phyloP scores from a whole-genome alignment of 148 eudicot genomes.

The Camellia japonica region DNA sequence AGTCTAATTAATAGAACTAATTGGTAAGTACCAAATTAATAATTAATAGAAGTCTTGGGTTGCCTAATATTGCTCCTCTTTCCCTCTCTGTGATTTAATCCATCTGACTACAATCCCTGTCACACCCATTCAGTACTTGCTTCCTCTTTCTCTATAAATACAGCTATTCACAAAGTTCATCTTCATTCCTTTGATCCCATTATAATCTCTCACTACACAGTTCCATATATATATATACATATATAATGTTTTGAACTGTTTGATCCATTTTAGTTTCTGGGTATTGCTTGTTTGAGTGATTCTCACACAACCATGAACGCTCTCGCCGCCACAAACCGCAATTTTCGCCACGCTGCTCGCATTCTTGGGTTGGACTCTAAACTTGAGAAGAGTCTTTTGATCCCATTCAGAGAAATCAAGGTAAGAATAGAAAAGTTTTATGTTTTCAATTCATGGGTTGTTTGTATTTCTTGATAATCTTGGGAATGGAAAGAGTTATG shows the following conservation, averaged over 20 bases:
- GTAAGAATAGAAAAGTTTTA: conserved; percentile 14
- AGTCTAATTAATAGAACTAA: too few species aligned
- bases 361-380: conserved; percentile 53
- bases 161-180: neutral
- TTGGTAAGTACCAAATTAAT: too few species aligned
- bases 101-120: neutral
- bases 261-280: conserved; percentile 4
- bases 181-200: neutral
- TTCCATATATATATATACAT: neutral
- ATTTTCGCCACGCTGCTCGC: conserved; percentile 52
- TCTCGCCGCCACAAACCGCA: conserved; percentile 60
- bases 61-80: neutral
- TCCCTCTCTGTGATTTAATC: neutral
- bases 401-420: conserved; percentile 71
- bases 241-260: neutral
- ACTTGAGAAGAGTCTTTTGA: conserved; percentile 59
- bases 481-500: neutral
- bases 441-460: neutral
- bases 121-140: neutral
- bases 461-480: neutral
- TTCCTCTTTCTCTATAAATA: neutral
- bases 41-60: too few species aligned
- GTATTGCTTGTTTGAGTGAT: neutral
- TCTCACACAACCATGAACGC: conserved; percentile 45
- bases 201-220: neutral